Evolutionary conservation across 2,329 filamentous ascomycete species (phyloP).

Genomic region (Zelopaecilomyces penicillatus): DNA sequence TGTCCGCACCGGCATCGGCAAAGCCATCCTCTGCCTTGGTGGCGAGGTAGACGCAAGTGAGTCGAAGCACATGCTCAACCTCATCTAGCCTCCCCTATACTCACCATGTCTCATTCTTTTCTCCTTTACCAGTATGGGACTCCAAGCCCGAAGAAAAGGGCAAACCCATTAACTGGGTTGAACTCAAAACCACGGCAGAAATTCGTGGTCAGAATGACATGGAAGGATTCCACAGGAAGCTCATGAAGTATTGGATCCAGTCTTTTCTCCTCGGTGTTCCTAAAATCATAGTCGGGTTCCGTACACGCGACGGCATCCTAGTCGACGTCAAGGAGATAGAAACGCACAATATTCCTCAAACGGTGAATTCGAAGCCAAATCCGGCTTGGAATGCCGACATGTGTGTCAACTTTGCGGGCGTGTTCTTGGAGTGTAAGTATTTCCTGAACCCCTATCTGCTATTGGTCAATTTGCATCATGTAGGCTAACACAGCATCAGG

Average conservation of each 20-base stretch:
- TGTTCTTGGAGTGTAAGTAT: slow-evolving; percentile 65
- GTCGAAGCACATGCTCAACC: background rate
- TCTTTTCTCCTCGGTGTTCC: slow-evolving; percentile 90
- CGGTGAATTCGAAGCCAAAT: slow-evolving; percentile 57
- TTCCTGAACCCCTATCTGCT: background rate
- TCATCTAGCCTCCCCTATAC: slow-evolving; percentile 1
- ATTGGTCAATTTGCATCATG: background rate
- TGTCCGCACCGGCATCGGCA: slow-evolving; percentile 78
- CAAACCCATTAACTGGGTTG: slow-evolving; percentile 80
- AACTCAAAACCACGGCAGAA: slow-evolving; percentile 82
- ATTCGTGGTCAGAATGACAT: slow-evolving; percentile 60
- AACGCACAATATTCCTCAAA: slow-evolving; percentile 69
- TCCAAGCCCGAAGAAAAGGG: slow-evolving; percentile 59
- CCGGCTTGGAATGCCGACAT: slow-evolving; percentile 82
- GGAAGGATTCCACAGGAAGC: slow-evolving; percentile 75
- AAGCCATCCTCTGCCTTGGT: slow-evolving; percentile 66
- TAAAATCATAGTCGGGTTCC: slow-evolving; percentile 84
- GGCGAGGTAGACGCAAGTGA: slow-evolving; percentile 87
- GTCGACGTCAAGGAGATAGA: slow-evolving; percentile 67
- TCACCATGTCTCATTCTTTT: background rate
- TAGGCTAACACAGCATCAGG: slow-evolving; percentile 33
- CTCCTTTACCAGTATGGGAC: slow-evolving; percentile 60
- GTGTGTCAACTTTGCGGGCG: slow-evolving; percentile 82
- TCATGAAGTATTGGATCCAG: slow-evolving; percentile 95
- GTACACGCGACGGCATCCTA: slow-evolving; percentile 63